Percentiles rank a stretch among this genome's conserved stretches.
Evolutionary conservation across 2,329 filamentous ascomycete genomes (phyloP).

Genomic region (Coniochaeta sp.): DNA sequence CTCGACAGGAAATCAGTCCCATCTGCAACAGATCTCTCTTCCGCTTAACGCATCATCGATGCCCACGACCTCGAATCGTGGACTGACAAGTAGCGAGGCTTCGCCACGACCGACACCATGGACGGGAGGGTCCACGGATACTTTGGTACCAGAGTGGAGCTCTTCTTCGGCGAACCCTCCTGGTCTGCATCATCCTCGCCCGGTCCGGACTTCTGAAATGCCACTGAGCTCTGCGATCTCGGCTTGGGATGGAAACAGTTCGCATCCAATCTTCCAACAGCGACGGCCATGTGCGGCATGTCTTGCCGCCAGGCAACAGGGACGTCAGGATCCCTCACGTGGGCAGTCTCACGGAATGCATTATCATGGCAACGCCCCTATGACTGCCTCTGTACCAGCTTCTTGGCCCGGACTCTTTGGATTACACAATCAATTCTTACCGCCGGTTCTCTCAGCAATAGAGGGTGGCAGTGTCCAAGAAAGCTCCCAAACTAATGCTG

Average conservation of each 20-base stretch:
- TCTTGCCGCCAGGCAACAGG: not conserved
- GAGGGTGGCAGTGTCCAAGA: not conserved
- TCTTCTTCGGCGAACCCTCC: not conserved
- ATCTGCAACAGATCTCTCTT: not conserved
- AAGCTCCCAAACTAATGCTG: not conserved
- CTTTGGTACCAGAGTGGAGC: not conserved
- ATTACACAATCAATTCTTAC: not conserved
- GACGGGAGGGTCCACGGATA: too few relatives aligned
- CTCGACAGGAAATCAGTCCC: not conserved
- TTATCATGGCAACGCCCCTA: not conserved
- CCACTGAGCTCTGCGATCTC: not conserved
- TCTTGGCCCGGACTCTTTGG: not conserved
- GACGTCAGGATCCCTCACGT: not conserved
- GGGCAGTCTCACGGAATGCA: not conserved
- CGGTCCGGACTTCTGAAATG: not conserved
- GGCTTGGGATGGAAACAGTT: not conserved
- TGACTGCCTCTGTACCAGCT: not conserved
- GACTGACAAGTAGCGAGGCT: not conserved
- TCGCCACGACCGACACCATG: not conserved
- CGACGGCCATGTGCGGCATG: not conserved
- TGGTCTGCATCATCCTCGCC: not conserved
- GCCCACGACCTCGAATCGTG: not conserved
- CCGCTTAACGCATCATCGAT: not conserved
- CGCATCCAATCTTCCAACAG: not conserved
- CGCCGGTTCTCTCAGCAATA: not conserved